A percentile compares a stretch with the other conserved stretches of the same genome.
Evolutionary conservation across 257 asterid genomes (phyloP).

Genomic region (Solanum bukasovii): DNA sequence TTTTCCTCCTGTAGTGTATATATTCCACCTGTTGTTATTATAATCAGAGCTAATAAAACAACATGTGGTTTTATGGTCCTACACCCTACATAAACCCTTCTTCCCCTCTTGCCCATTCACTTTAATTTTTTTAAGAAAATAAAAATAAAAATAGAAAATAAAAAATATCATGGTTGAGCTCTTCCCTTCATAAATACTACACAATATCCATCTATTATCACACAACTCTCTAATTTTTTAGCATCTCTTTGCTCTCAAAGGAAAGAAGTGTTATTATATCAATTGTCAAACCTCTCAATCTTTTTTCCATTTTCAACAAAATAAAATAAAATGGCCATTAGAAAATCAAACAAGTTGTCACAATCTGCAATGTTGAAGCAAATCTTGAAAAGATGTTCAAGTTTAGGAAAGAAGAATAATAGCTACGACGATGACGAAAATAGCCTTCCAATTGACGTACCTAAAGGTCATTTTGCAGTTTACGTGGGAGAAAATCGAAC

Average conservation of each 20-base stretch:
- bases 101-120: background rate
- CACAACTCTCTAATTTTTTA: background rate
- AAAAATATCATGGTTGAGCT: background rate
- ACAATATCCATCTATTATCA: background rate
- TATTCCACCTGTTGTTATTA: background rate
- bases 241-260: background rate
- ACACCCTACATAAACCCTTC: background rate
- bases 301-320: background rate
- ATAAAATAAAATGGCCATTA: conserved; percentile 22
- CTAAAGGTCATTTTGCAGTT: conserved; percentile 40
- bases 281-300: background rate
- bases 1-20: background rate
- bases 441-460: conserved; percentile 30
- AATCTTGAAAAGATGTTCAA: conserved; percentile 35
- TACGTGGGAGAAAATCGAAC: conserved; percentile 35
- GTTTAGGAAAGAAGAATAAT: conserved; percentile 30
- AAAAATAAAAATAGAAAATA: background rate
- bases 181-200: background rate
- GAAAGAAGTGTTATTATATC: background rate
- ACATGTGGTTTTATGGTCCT: background rate
- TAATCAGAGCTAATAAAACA: background rate
- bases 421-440: conserved; percentile 18
- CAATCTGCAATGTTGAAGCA: conserved; percentile 32
- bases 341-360: conserved; percentile 25
- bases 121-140: background rate